Conservation (phyloP, 2,329 filamentous ascomycete genomes). For the Gaeumannomyces tritici region DNA sequence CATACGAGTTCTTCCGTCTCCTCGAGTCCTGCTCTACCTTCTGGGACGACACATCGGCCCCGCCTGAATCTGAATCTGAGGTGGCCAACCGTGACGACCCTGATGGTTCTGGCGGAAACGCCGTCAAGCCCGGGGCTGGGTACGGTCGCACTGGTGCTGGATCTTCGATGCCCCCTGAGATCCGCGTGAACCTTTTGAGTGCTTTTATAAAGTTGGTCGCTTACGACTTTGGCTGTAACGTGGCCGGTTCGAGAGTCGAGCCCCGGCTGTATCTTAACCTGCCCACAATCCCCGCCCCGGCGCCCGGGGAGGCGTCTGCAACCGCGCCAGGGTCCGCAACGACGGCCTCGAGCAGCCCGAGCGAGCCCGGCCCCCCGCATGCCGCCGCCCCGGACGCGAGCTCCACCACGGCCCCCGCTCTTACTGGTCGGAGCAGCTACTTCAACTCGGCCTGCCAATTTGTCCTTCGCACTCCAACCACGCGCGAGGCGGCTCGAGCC, state of each 20-base stretch:
- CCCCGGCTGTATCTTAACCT: constrained; percentile 46
- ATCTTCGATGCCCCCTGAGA: constrained; percentile 47
- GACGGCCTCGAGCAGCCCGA: neutral
- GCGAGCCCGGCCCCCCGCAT: neutral
- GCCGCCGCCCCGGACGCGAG: neutral
- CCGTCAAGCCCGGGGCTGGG: constrained; percentile 5
- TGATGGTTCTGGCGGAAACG: constrained; percentile 21
- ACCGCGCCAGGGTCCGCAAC: neutral
- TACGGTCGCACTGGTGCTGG: constrained; percentile 40
- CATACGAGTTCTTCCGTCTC: constrained; percentile 57
- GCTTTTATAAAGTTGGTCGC: constrained; percentile 55
- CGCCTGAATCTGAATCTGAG: constrained; percentile 11
- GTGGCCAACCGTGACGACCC: constrained; percentile 15
- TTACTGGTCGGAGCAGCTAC: constrained; percentile 33
- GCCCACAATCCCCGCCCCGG: constrained; percentile 13
- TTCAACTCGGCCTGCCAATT: constrained; percentile 51
- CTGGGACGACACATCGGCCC: constrained; percentile 50
- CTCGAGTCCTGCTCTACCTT: constrained; percentile 48
- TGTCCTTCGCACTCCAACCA: constrained; percentile 47
- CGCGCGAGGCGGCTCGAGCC: constrained; percentile 49
- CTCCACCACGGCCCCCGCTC: neutral
- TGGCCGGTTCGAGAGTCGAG: constrained; percentile 44
- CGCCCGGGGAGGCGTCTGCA: neutral
- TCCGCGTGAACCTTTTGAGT: constrained; percentile 44
- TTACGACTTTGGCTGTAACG: constrained; percentile 57